phyloP scores from a whole-genome alignment of 2,329 filamentous ascomycete genomes.

The Exophiala dermatitidis region DNA sequence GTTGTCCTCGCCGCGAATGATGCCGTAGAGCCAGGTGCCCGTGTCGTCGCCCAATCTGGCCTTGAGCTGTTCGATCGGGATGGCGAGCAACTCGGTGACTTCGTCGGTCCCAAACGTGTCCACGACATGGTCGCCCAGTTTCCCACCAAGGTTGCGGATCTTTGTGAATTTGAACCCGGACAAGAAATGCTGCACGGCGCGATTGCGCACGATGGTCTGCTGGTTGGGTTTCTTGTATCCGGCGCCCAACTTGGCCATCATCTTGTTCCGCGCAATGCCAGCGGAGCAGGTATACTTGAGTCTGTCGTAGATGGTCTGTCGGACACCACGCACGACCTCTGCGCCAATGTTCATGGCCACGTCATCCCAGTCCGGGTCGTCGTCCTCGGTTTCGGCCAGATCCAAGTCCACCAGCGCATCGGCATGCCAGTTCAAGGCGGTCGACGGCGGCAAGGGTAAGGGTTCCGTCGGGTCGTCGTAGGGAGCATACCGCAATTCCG shows the following conservation, averaged over 20 bases:
- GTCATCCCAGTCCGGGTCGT: conserved; percentile 95
- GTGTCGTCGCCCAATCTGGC: conserved; percentile 74
- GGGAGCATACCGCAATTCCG: conserved; percentile 61
- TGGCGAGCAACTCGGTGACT: conserved; percentile 64
- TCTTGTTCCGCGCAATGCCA: conserved; percentile 84
- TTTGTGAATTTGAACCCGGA: conserved; percentile 86
- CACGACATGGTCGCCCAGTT: conserved; percentile 79
- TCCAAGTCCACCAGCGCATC: conserved; percentile 79
- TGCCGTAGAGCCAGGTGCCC: conserved; percentile 75
- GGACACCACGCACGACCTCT: conserved; percentile 74
- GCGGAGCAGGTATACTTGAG: conserved; percentile 87
- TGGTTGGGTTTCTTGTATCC: conserved; percentile 87
- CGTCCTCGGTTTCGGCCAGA: conserved; percentile 61
- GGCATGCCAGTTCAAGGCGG: conserved; percentile 72
- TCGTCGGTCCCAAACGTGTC: conserved; percentile 74
- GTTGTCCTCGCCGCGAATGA: conserved; percentile 74
- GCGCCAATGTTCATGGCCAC: conserved; percentile 78
- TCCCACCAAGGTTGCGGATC: conserved; percentile 89
- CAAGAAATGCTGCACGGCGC: conserved; percentile 72
- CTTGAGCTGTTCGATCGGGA: conserved; percentile 69
- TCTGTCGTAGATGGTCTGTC: conserved; percentile 59
- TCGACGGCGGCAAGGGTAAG: conserved; percentile 65
- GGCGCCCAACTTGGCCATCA: conserved; percentile 88
- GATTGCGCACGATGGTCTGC: conserved; percentile 87
- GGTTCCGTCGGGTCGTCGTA: conserved; percentile 65